Base-by-base conservation (phyloP, 1,284 basidiomycete genomes). In the Puccinia horiana region DNA sequence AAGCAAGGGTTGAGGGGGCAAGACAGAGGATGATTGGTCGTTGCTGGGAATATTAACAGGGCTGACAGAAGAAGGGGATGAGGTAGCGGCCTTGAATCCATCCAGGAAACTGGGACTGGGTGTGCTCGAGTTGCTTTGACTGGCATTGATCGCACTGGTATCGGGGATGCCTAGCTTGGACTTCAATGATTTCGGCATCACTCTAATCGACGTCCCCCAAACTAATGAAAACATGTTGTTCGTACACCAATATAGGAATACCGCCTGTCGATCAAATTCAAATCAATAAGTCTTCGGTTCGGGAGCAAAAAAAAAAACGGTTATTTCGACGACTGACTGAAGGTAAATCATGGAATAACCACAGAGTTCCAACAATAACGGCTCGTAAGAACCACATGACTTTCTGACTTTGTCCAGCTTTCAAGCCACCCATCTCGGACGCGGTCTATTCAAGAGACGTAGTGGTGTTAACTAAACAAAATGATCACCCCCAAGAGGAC, bases 401-500 rank as follows among this genome's bases (percentile, higher is more conserved):
- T 9, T 67, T 78, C 32, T 49, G 40, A 49, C 61, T 67, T 54
- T 78, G 76, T 32, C 61, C 76, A n/a, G 76, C 63, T 54, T 67
- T 78, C 76, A 78, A 44, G 26, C 76, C 76, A 49, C 76, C 76
- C 76, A 78, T 67, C 47, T 78, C 76, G 29, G 76, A 61, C n/a
- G 76, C 76, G 47, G 76, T 78, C 76, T 78, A 52, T 16, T 23
- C 26, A 29, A 20, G 20, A 26, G 26, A 40, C 54, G 75, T 5
- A 61, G 40, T n/a, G 14, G 32, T 37, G 42, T 47, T 35, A 61
- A 16, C 44, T 18, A 18, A 47, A 35, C 12, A 54, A n/a, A 12
- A 42, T 47, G 26, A 42, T n/a, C 5, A 44, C 2, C n/a, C 6
- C n/a, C 3, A 18, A 40, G 8, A 1, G 11, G 6, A n/a, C 12